phyloP scores from a whole-genome alignment of 176 grass and related monocot genomes.

The Thalia dealbata region DNA sequence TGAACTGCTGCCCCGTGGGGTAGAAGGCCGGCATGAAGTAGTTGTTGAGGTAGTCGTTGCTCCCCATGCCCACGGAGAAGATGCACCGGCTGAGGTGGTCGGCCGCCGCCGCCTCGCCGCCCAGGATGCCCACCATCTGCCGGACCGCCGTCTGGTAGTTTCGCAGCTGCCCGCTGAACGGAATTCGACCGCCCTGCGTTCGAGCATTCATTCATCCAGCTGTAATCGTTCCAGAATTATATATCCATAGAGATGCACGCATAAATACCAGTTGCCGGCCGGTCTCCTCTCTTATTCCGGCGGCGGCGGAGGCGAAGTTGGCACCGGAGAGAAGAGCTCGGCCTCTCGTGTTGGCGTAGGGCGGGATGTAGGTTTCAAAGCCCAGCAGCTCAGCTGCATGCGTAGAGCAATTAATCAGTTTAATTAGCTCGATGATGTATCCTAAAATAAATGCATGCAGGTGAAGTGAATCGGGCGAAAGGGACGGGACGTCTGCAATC shows the following conservation, averaged over 20 bases:
- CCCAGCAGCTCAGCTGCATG: conserved; percentile 56
- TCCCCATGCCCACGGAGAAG: conserved; percentile 80
- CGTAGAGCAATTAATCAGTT: too few relatives aligned
- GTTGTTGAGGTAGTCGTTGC: conserved; percentile 98
- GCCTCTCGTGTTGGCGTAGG: conserved; percentile 39
- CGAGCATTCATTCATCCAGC: too few relatives aligned
- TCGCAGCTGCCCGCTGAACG: conserved; percentile 45
- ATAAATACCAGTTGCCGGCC: conserved; percentile 70
- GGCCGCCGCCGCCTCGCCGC: conserved; percentile 48
- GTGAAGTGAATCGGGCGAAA: too few relatives aligned
- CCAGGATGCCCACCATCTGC: conserved; percentile 54
- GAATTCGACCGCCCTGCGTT: conserved; percentile 51
- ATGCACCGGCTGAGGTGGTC: conserved; percentile 81
- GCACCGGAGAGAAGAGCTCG: conserved; percentile 54
- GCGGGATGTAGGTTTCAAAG: conserved; percentile 57
- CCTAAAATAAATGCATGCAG: too few relatives aligned
- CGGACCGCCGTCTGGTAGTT: conserved; percentile 69
- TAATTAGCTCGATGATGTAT: too few relatives aligned
- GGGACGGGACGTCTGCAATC: too few relatives aligned
- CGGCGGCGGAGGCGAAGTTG: conserved; percentile 87
- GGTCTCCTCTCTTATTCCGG: conserved; percentile 81
- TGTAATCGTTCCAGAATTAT: too few relatives aligned
- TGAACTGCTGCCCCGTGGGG: conserved; percentile 53
- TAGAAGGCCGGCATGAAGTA: conserved; percentile 88
- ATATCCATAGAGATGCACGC: too few relatives aligned